Evolutionary conservation across 139 green algal genomes (phyloP).

Genomic region (Coccomyxa sp.): DNA sequence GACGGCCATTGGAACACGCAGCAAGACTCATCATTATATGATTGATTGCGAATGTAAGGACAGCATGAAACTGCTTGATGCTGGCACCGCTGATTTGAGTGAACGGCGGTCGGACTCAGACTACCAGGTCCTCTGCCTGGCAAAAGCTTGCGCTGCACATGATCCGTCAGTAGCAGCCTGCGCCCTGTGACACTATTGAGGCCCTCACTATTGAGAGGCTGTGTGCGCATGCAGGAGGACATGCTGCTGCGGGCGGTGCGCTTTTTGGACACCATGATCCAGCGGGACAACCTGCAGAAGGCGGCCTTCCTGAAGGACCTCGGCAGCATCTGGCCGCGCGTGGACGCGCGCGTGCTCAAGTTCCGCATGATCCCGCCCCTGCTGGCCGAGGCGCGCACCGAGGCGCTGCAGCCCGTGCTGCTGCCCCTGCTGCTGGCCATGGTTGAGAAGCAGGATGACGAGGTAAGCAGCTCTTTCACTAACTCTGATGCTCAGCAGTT

Average conservation of each 20-base stretch:
- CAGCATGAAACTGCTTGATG: too few species aligned
- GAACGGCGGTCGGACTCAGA: too few species aligned
- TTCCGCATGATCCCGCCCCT: conserved; percentile 41
- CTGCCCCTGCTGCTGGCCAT: conserved; percentile 61
- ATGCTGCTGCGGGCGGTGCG: conserved; percentile 57
- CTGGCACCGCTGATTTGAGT: too few species aligned
- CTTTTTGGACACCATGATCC: conserved; percentile 81
- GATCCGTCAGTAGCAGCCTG: too few species aligned
- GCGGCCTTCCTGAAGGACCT: conserved; percentile 71
- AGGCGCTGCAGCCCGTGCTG: conserved; percentile 39
- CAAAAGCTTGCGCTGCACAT: too few species aligned
- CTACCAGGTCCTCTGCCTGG: background rate
- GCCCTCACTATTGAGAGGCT: too few species aligned
- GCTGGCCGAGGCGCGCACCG: conserved; percentile 48
- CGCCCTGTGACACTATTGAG: too few species aligned
- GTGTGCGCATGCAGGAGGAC: conserved; percentile 39
- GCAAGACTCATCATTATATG: too few species aligned
- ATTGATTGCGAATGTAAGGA: too few species aligned
- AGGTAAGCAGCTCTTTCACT: too few species aligned
- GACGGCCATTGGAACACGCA: too few species aligned
- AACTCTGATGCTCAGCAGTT: too few species aligned
- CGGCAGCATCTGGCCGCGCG: conserved; percentile 46
- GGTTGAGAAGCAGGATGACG: conserved; percentile 27
- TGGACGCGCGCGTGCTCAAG: conserved; percentile 69
- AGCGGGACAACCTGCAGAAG: conserved; percentile 65